Base-by-base conservation (phyloP, 306 rosid genomes). In the Malus orientalis region DNA sequence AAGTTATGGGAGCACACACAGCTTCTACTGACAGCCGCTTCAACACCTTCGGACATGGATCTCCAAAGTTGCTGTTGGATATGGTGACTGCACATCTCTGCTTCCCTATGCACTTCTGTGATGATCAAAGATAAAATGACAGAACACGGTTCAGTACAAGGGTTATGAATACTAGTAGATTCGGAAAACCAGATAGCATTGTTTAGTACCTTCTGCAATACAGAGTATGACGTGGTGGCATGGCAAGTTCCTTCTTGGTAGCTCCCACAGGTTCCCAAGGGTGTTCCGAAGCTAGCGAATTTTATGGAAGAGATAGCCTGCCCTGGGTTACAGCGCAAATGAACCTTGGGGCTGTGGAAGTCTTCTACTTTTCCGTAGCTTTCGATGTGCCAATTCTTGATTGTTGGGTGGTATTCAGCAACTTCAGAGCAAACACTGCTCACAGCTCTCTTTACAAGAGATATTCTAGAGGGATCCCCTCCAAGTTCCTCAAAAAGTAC, bases 201-300 rank as follows among this genome's bases (percentile, higher is more conserved):
- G 40, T 83, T 69, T 22, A 16, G 58, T 74, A 96, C 99, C 99
- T 93, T 91, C 87, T 92, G 88, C 73, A 93, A 65, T 78, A 81
- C 90, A 76, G 85, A 75, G 63, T 86, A 84, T 8, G 99, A 96
- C 42, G 88, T 81, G 1, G 94, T 62, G 58, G 99, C 89, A 77
- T 96, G 99, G 84, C 99, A 96, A 66, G 78, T 74, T 83, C 99
- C 99, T 70, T 91, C 86, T 79, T 91, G 96, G 88, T 91, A 96
- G 67, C 70, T 93, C 62, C 99, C 99, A 80, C 99, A 96, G 36
- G 99, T 91, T 42, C 99, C 99, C 4, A 81, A 71, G 79, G 99
- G 98, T 42, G 98, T 96, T 76, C 99, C 99, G 76, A 96, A 96
- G 87, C 99, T 96, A 63, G 99, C 99, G 61, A 96, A 96, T 83